Evolutionary conservation across 1,284 basidiomycete species (phyloP).

Genomic region (Leccinum subspadiceum): DNA sequence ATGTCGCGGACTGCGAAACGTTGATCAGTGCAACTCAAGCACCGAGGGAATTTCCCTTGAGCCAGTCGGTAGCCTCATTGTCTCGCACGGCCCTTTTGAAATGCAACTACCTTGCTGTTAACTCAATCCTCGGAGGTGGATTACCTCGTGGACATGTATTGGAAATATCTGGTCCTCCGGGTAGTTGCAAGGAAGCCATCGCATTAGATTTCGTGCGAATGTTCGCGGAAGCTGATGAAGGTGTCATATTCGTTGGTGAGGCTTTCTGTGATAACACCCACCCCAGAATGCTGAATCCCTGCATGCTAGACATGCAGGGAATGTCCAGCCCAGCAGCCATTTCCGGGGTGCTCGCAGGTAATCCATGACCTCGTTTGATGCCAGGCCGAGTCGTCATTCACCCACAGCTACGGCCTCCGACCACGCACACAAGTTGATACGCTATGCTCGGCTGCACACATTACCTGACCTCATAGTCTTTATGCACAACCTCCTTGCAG

Average conservation of each 20-base stretch:
- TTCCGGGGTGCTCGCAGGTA: slow-evolving; percentile 41
- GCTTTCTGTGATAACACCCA: not conserved
- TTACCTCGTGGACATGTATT: slow-evolving; percentile 57
- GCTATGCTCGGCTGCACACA: slow-evolving; percentile 38
- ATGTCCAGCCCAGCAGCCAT: slow-evolving; percentile 54
- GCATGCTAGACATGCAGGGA: slow-evolving; percentile 56
- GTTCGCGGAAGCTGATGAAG: slow-evolving; percentile 45
- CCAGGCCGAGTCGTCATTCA: slow-evolving; percentile 12
- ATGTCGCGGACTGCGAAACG: slow-evolving; percentile 41
- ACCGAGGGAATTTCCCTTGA: slow-evolving; percentile 38
- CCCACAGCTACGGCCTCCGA: slow-evolving; percentile 25
- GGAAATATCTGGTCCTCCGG: slow-evolving; percentile 74
- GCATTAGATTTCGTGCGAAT: slow-evolving; percentile 47
- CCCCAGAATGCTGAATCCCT: slow-evolving; percentile 12
- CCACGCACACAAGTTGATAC: slow-evolving; percentile 24
- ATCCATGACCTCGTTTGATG: slow-evolving; percentile 22
- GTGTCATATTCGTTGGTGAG: slow-evolving; percentile 64
- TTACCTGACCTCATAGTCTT: slow-evolving; percentile 59
- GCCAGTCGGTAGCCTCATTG: slow-evolving; percentile 57
- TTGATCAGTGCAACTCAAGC: slow-evolving; percentile 43
- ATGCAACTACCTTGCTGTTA: slow-evolving; percentile 47
- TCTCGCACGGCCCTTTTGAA: slow-evolving; percentile 28
- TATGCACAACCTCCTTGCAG: slow-evolving; percentile 49
- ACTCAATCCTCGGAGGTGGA: slow-evolving; percentile 59
- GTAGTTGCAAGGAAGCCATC: slow-evolving; percentile 58